Evolutionary conservation across 1,139 yeast genomes (phyloP).

Genomic region (Yamadazyma sp.): DNA sequence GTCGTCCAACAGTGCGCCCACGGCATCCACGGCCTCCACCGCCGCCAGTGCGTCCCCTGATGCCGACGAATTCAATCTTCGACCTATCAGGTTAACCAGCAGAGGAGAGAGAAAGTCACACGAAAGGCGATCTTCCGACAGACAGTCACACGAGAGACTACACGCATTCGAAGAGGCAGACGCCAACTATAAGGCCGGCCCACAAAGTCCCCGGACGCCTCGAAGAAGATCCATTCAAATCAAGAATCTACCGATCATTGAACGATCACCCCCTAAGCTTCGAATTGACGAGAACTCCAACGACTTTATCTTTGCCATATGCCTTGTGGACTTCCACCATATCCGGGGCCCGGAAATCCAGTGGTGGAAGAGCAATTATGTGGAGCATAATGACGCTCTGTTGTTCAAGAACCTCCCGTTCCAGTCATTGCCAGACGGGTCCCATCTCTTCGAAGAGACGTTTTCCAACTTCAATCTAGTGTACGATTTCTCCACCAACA

Average conservation of each 20-base stretch:
- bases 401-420: constrained; percentile 91
- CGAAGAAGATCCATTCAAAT: constrained; percentile 32
- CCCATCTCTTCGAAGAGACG: constrained; percentile 88
- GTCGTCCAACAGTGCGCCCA: constrained; percentile 11
- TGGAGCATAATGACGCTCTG: constrained; percentile 34
- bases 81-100: constrained; percentile 16
- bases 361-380: constrained; percentile 78
- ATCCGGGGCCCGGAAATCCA: constrained; percentile 94
- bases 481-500: constrained; percentile 59
- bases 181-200: constrained; percentile 5
- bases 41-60: background rate
- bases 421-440: constrained; percentile 95
- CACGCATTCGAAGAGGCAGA: constrained; percentile 15
- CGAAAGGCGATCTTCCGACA: constrained; percentile 2
- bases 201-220: constrained; percentile 14
- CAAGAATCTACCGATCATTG: constrained; percentile 36
- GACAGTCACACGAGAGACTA: background rate
- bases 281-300: constrained; percentile 16
- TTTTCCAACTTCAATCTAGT: constrained; percentile 86
- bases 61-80: constrained; percentile 15
- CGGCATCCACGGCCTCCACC: background rate
- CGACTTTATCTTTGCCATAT: constrained; percentile 71
- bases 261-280: constrained; percentile 17
- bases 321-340: constrained; percentile 93
- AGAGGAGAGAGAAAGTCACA: constrained; percentile 2